Percentiles rank a stretch among this genome's conserved stretches.
These are phyloP conservation scores for Lepiota venenata DNA, from an alignment of 768 basidiomycete species.

Conservation along the genomic window DNA sequence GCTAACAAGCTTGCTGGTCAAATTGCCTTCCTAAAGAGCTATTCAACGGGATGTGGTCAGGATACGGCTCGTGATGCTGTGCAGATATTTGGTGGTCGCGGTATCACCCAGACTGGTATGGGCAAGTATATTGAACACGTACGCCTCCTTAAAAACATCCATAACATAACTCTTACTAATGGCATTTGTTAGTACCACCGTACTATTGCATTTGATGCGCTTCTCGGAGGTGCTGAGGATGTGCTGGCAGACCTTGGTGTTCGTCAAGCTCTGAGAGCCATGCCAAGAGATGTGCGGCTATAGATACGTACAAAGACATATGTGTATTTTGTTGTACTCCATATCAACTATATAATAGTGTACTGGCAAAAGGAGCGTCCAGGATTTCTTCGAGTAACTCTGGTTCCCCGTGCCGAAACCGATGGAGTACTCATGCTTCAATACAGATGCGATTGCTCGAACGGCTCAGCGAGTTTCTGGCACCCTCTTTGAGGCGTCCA, in stretches of 20 bases:
- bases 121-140: slow-evolving; percentile 74
- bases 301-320: slow-evolving; percentile 21
- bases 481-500: no score
- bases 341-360: no score
- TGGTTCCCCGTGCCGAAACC: no score
- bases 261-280: slow-evolving; percentile 65
- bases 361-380: no score
- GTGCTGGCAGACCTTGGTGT: slow-evolving; percentile 75
- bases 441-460: no score
- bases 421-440: no score
- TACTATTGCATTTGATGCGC: slow-evolving; percentile 62
- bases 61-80: slow-evolving; percentile 59
- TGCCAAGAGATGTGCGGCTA: slow-evolving; percentile 64
- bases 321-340: background rate
- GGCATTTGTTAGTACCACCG: slow-evolving; percentile 53
- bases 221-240: slow-evolving; percentile 68
- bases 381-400: no score
- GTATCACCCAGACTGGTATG: slow-evolving; percentile 82
- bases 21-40: slow-evolving; percentile 74
- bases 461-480: no score
- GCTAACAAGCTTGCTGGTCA: slow-evolving; percentile 72
- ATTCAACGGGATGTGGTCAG: slow-evolving; percentile 57
- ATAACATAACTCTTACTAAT: background rate
- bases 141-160: slow-evolving; percentile 15
- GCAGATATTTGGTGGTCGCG: slow-evolving; percentile 81